Conservation (phyloP, 1,139 yeast species). For the Pichia sp. region DNA sequence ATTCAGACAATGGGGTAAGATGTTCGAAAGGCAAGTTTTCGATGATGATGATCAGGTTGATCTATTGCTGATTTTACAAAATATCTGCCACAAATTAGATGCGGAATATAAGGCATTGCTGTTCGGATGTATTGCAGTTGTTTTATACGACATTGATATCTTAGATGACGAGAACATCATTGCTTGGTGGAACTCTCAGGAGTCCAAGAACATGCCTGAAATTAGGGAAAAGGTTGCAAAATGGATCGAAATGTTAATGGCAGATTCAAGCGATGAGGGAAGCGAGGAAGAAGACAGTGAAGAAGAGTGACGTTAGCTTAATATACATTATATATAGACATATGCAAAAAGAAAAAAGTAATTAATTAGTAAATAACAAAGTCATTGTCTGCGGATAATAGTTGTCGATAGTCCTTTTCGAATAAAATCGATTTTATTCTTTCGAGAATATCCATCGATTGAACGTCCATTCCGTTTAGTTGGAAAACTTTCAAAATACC, state of each 20-base stretch:
- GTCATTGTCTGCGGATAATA: slow-evolving; percentile 10
- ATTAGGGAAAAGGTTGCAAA: slow-evolving; percentile 59
- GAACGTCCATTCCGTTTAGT: slow-evolving; percentile 15
- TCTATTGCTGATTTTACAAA: slow-evolving; percentile 57
- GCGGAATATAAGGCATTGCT: slow-evolving; percentile 43
- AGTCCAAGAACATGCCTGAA: slow-evolving; percentile 40
- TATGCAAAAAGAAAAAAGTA: neutral
- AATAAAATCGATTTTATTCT: slow-evolving; percentile 5
- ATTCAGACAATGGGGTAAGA: slow-evolving; percentile 73
- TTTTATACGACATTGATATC: slow-evolving; percentile 75
- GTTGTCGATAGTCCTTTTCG: slow-evolving; percentile 2
- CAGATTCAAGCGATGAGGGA: slow-evolving; percentile 52
- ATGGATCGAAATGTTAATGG: slow-evolving; percentile 83
- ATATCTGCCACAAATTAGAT: slow-evolving; percentile 39
- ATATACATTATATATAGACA: neutral
- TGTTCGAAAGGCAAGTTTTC: slow-evolving; percentile 78
- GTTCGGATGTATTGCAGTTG: slow-evolving; percentile 59
- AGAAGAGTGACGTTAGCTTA: neutral
- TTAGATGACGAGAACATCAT: slow-evolving; percentile 76
- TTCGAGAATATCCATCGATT: slow-evolving; percentile 12
- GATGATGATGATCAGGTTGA: slow-evolving; percentile 75
- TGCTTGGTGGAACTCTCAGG: slow-evolving; percentile 69
- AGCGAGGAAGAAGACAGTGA: slow-evolving; percentile 17
- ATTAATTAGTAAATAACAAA: slow-evolving; percentile 10
- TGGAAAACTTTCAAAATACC: slow-evolving; percentile 7